Conservation (phyloP, 1,284 basidiomycete species). For the Rhizopogon parksii region DNA sequence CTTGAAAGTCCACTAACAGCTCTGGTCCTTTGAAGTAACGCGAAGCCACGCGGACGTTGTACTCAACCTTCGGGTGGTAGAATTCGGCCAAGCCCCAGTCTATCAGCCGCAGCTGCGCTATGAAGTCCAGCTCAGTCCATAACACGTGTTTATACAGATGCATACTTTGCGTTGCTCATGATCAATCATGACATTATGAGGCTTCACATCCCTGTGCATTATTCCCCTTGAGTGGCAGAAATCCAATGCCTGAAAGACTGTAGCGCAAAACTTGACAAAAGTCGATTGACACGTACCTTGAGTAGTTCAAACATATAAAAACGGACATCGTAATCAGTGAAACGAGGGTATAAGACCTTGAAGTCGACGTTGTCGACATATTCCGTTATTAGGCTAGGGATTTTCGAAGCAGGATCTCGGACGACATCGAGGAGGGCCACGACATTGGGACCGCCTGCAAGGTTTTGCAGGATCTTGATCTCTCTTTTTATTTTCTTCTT, state of each 20-base stretch:
- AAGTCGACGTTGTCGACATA: constrained; percentile 98
- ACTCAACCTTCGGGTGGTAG: constrained; percentile 96
- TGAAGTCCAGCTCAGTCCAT: constrained; percentile 3
- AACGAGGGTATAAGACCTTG: constrained; percentile 93
- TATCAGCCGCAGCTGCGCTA: constrained; percentile 77
- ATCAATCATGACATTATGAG: constrained; percentile 99
- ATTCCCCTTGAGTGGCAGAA: constrained; percentile 98
- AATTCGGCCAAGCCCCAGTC: constrained; percentile 99
- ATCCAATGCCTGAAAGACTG: constrained; percentile 71
- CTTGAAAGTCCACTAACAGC: constrained; percentile 95
- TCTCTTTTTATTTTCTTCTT: constrained; percentile 99
- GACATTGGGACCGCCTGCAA: constrained; percentile 91
- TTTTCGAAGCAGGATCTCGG: constrained; percentile 89
- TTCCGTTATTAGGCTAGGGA: constrained; percentile 97
- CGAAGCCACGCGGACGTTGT: constrained; percentile 96
- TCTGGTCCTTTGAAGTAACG: constrained; percentile 99
- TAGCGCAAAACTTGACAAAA: constrained; percentile 9
- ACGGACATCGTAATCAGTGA: constrained; percentile 91
- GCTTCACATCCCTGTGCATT: constrained; percentile 99
- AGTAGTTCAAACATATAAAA: constrained; percentile 97
- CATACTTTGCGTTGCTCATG: constrained; percentile 89
- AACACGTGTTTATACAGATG: constrained; percentile 2
- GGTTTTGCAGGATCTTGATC: constrained; percentile 97
- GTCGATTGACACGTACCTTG: constrained; percentile 51
- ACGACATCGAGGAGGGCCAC: constrained; percentile 92